Evolutionary conservation across 192 early-diverging fungal genomes (phyloP).

Genomic region (Umbelopsis sp.): DNA sequence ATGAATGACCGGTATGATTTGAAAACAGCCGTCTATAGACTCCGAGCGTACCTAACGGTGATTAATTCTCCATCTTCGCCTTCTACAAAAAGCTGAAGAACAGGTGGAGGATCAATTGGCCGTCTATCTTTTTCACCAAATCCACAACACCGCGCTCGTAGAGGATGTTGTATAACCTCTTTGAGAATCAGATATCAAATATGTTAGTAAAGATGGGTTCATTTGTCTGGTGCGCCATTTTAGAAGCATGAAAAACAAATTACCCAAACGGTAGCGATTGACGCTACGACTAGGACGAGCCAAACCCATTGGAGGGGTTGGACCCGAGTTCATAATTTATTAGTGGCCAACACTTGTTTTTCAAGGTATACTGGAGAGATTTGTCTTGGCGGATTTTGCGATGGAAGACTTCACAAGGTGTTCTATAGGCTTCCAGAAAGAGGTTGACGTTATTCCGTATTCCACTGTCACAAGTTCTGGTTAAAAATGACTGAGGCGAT

Average conservation of each 20-base stretch:
- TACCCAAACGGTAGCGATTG: constrained; percentile 14
- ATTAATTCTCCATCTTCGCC: constrained; percentile 28
- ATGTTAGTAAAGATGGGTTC: background rate
- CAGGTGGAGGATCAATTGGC: constrained; percentile 65
- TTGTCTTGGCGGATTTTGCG: constrained; percentile 3
- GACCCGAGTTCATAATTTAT: constrained; percentile 5
- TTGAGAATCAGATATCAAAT: constrained; percentile 4
- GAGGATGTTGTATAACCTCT: constrained; percentile 64
- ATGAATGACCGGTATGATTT: background rate
- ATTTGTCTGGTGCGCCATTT: background rate
- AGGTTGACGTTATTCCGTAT: background rate
- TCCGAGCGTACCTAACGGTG: constrained; percentile 33
- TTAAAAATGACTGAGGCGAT: background rate
- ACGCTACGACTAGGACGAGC: constrained; percentile 13
- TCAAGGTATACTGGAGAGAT: background rate
- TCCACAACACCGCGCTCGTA: constrained; percentile 66
- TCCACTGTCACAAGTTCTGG: background rate
- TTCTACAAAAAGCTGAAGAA: constrained; percentile 59
- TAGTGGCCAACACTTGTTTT: background rate
- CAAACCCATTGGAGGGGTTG: constrained; percentile 24
- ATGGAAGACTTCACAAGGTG: constrained; percentile 8
- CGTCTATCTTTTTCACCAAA: constrained; percentile 71
- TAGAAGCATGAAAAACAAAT: background rate
- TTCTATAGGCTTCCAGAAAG: constrained; percentile 16
- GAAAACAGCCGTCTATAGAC: background rate